Conservation (phyloP, 2,329 filamentous ascomycete genomes). For the Alternaria postmessia region DNA sequence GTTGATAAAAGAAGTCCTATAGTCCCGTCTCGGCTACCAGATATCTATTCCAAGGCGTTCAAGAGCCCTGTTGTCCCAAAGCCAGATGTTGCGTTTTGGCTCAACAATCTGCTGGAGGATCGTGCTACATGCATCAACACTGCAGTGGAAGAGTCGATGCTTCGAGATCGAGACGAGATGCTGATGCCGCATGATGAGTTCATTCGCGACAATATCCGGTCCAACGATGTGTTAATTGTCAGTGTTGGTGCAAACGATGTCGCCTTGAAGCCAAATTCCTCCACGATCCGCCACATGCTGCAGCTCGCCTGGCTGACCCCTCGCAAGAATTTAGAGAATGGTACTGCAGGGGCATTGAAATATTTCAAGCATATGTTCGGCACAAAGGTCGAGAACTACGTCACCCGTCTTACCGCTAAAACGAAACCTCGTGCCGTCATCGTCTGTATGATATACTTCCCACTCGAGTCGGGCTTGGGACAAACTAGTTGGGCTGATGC, state of each 20-base stretch:
- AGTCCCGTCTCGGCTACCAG: conserved; percentile 26
- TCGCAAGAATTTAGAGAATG: conserved; percentile 31
- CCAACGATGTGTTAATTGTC: conserved; percentile 45
- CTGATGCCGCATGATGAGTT: conserved; percentile 47
- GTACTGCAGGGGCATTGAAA: conserved; percentile 34
- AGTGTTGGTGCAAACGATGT: conserved; percentile 51
- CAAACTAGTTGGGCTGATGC: conserved; percentile 47
- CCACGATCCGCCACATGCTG: conserved; percentile 45
- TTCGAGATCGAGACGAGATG: conserved; percentile 39
- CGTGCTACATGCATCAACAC: conserved; percentile 48
- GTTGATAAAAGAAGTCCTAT: conserved; percentile 24
- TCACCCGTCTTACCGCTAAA: conserved; percentile 32
- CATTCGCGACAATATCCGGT: conserved; percentile 43
- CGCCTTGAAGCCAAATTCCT: conserved; percentile 37
- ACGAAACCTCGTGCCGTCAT: conserved; percentile 46
- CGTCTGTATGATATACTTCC: conserved; percentile 52
- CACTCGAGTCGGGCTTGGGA: conserved; percentile 37
- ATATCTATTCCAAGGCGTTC: conserved; percentile 41
- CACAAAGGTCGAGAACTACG: conserved; percentile 37
- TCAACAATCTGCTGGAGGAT: conserved; percentile 43
- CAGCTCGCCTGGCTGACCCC: conserved; percentile 42
- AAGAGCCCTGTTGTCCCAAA: conserved; percentile 32
- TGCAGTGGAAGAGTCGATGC: conserved; percentile 47
- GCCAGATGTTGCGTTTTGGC: conserved; percentile 49
- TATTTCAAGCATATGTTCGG: conserved; percentile 48